These are phyloP conservation scores for Hebeloma cylindrosporum DNA, from an alignment of 768 basidiomycete species.

Conservation along the genomic window DNA sequence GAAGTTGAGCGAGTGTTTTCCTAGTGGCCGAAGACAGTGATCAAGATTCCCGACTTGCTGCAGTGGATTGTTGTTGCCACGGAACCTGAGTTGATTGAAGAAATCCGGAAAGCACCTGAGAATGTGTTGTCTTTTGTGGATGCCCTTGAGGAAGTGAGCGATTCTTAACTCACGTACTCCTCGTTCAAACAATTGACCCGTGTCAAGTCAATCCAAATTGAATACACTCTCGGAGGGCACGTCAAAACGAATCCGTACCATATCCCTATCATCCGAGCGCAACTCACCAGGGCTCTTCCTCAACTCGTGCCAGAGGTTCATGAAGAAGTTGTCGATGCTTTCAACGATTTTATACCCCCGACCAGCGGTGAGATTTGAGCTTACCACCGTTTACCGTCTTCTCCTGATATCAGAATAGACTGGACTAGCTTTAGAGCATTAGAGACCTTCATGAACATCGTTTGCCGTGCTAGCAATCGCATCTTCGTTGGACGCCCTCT, in stretches of 20 bases:
- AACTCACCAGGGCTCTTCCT: slow-evolving; percentile 32
- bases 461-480: slow-evolving; percentile 22
- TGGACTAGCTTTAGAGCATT: slow-evolving; percentile 18
- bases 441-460: slow-evolving; percentile 20
- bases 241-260: slow-evolving; percentile 31
- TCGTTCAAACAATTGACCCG: neutral
- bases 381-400: neutral
- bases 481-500: slow-evolving; percentile 29
- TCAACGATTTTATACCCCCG: slow-evolving; percentile 14
- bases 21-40: no score
- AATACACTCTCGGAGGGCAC: slow-evolving; percentile 34
- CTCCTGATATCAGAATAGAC: slow-evolving; percentile 5
- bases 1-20: no score
- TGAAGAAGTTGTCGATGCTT: slow-evolving; percentile 27
- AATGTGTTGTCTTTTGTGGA: slow-evolving; percentile 43
- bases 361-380: slow-evolving; percentile 6
- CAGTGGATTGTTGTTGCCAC: slow-evolving; percentile 48
- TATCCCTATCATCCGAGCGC: slow-evolving; percentile 28
- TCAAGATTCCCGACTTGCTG: slow-evolving; percentile 44
- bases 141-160: slow-evolving; percentile 25
- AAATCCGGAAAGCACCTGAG: slow-evolving; percentile 45
- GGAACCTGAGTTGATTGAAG: slow-evolving; percentile 40
- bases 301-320: slow-evolving; percentile 23
- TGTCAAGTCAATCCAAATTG: slow-evolving; percentile 30
- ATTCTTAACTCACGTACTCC: neutral